Percentiles rank a stretch among this genome's conserved stretches.
These are phyloP conservation scores for Myriosclerotinia duriaeana DNA, from an alignment of 2,329 filamentous ascomycete species.

Conservation along the genomic window DNA sequence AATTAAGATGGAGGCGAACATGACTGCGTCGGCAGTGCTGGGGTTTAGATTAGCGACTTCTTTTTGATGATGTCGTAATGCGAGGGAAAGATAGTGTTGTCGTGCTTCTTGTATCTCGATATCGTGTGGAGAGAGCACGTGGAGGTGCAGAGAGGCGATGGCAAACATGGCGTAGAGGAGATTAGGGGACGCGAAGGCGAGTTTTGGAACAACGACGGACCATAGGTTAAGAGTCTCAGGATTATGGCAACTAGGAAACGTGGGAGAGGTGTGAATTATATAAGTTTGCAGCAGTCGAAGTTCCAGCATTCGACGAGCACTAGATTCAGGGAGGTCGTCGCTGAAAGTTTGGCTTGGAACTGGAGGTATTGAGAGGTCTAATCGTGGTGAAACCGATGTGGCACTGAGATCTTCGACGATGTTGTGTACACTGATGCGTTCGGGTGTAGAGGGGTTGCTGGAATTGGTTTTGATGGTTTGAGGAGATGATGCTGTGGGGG, in stretches of 20 bases:
- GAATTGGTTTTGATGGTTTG: conserved; percentile 18
- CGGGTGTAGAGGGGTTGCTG: conserved; percentile 10
- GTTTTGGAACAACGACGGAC: conserved; percentile 27
- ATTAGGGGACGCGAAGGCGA: conserved; percentile 24
- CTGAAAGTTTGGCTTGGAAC: conserved; percentile 13
- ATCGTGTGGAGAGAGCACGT: conserved; percentile 24
- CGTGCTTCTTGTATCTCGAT: conserved; percentile 25
- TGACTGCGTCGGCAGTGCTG: conserved; percentile 26
- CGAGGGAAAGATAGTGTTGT: conserved; percentile 26
- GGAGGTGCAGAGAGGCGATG: conserved; percentile 27
- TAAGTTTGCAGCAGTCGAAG: conserved; percentile 29
- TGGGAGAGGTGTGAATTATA: conserved; percentile 22
- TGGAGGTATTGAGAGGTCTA: conserved; percentile 15
- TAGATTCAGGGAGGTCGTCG: conserved; percentile 25
- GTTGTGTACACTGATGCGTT: conserved; percentile 4
- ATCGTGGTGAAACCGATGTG: conserved; percentile 4
- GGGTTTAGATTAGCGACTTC: conserved; percentile 23
- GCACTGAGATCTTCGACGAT: conserved; percentile 17
- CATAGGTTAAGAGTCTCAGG: conserved; percentile 22
- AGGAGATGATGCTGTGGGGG: neutral
- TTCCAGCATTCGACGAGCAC: conserved; percentile 26
- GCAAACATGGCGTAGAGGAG: conserved; percentile 29
- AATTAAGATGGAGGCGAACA: conserved; percentile 27
- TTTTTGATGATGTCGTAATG: conserved; percentile 27
- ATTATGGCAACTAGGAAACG: conserved; percentile 22